Conservation (phyloP, 1,284 basidiomycete species). For the Apiotrichum veenhuisii region DNA sequence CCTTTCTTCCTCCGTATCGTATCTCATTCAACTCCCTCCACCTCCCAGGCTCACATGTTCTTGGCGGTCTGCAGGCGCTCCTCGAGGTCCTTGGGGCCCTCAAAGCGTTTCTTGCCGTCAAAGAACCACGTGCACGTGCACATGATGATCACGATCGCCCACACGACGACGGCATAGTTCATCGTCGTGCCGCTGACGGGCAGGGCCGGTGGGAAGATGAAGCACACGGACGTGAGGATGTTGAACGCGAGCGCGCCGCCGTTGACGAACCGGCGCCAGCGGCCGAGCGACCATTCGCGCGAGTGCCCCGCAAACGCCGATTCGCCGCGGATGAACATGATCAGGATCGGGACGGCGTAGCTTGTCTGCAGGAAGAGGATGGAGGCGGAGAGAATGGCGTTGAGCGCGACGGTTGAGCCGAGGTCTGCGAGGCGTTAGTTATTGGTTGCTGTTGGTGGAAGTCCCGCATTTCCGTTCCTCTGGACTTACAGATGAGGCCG, state of each 20-base stretch:
- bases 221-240: constrained; percentile 51
- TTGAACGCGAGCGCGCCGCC: constrained; percentile 50
- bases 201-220: constrained; percentile 53
- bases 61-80: constrained; percentile 7
- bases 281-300: constrained; percentile 36
- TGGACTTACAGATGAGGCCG: constrained; percentile 49
- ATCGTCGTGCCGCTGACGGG: constrained; percentile 47
- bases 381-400: constrained; percentile 5
- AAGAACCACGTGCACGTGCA: constrained; percentile 43
- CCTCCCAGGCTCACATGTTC: background rate
- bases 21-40: no score
- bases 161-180: constrained; percentile 51
- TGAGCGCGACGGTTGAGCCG: constrained; percentile 2
- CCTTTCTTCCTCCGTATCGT: no score
- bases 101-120: constrained; percentile 44
- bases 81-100: constrained; percentile 46
- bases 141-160: constrained; percentile 38
- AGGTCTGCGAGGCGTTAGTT: constrained; percentile 18
- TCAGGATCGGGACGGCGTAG: constrained; percentile 16
- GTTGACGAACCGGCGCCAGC: constrained; percentile 37
- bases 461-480: background rate
- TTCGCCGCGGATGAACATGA: constrained; percentile 49
- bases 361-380: constrained; percentile 1
- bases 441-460: background rate
- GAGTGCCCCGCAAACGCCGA: constrained; percentile 39